These are phyloP conservation scores for Lineolata rhizophorae DNA, from an alignment of 495 filamentous ascomycete species.

Conservation along the genomic window DNA sequence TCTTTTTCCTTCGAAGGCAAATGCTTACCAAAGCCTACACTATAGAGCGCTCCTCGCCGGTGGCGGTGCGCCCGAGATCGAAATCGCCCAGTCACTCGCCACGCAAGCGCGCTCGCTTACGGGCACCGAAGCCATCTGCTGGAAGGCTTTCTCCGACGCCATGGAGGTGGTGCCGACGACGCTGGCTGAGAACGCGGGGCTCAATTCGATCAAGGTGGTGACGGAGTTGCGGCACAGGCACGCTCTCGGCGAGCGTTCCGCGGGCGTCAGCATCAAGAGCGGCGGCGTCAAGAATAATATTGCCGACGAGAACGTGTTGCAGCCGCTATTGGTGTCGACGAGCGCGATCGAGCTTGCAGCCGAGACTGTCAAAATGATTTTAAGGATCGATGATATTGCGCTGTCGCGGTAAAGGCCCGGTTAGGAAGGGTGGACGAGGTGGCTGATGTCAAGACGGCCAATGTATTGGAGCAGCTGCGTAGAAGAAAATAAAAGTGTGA, in stretches of 20 bases:
- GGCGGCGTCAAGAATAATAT: constrained; percentile 91
- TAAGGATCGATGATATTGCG: constrained; percentile 91
- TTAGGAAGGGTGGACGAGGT: too few relatives aligned
- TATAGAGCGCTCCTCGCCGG: constrained; percentile 63
- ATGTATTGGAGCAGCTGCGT: too few relatives aligned
- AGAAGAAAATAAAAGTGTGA: too few relatives aligned
- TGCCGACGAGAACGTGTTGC: constrained; percentile 89
- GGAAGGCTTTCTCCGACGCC: constrained; percentile 93
- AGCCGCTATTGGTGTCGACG: constrained; percentile 87
- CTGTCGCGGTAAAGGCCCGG: constrained; percentile 41
- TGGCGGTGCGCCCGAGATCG: constrained; percentile 87
- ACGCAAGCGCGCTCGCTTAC: constrained; percentile 60
- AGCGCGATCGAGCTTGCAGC: constrained; percentile 92
- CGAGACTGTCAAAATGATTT: constrained; percentile 97
- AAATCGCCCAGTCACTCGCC: constrained; percentile 64
- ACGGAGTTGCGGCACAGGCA: constrained; percentile 87
- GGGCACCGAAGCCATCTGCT: constrained; percentile 92
- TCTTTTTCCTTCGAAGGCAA: too few relatives aligned
- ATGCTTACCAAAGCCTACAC: too few relatives aligned
- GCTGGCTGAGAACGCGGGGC: constrained; percentile 85
- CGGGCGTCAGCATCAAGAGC: constrained; percentile 90
- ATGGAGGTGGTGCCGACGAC: constrained; percentile 96
- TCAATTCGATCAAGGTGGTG: constrained; percentile 97
- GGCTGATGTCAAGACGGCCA: too few relatives aligned
- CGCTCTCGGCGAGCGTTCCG: constrained; percentile 83